Evolutionary conservation across 495 filamentous ascomycete genomes (phyloP), one percentile per base, ranked within the genome.

Genomic region (Aspergillus steynii): DNA sequence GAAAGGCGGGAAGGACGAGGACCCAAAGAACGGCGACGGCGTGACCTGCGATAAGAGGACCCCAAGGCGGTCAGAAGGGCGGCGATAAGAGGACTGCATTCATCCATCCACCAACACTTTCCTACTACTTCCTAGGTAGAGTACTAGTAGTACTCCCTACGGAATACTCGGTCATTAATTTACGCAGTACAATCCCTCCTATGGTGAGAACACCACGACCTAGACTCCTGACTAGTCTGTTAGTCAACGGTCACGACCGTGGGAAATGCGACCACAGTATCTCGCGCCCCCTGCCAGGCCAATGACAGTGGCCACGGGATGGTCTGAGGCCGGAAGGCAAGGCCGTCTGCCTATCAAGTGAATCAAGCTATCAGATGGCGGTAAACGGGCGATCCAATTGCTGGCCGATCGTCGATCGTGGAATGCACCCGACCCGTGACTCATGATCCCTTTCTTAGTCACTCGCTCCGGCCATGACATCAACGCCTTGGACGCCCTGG

Each of bases 1-100:
- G 50, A 61, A 61, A 62, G 54, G 34, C 48, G 62, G 59, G 37
- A 42, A 42, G 37, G 37, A 12, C 20, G 37, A 42, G 14, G 37
- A 42, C 37, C 37, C 37, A 34, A 46, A 54, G 53, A 29, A 58
- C 28, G 47, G 34, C 20, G 65, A 64, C 68, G 66, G 71, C 58
- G 71, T 76, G 74, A 76, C 75, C 68, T 55, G 59, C 68, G 75
- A 75, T 74, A 76, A 75, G 58, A 62, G 61, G 60, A 58, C 55
- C 42, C 27, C 20, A 52, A 59, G 48, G 56, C 56, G 56, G 56
- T 76, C 69, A 73, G 73, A 56, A 69, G 73, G 68, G 71, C 69
- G 72, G 74, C 63, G 66, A 56, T 59, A 42, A 42, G 25, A 54
- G 32, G 25, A 29, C 31, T 26, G 42, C 20, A 20, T 20, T 20